phyloP scores from a whole-genome alignment of 352 stramenopile species.

The Phytophthora sp. region DNA sequence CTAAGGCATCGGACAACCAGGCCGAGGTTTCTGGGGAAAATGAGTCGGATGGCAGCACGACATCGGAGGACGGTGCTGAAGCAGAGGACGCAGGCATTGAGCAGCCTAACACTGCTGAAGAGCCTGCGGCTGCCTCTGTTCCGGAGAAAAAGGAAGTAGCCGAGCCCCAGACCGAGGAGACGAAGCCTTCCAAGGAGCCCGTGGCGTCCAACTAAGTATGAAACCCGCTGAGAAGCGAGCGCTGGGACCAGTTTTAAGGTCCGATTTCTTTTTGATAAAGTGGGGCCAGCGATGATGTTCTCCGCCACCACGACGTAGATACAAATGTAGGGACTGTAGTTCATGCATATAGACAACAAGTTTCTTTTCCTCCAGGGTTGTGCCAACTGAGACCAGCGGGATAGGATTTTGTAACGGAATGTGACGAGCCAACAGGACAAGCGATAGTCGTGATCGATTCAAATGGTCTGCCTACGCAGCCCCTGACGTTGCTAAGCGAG shows the following conservation, averaged over 20 bases:
- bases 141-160: conserved; percentile 26
- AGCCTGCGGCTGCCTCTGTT: conserved; percentile 6
- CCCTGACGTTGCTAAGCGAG: conserved; percentile 12
- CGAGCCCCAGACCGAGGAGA: conserved; percentile 17
- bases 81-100: conserved; percentile 23
- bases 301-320: conserved; percentile 25
- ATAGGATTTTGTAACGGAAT: conserved; percentile 16
- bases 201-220: conserved; percentile 35
- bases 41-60: conserved; percentile 35
- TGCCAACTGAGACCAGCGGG: not conserved
- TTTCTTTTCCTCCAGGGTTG: not conserved
- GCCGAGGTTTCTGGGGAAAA: conserved; percentile 18
- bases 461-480: conserved; percentile 12
- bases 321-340: conserved; percentile 23
- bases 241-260: conserved; percentile 13
- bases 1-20: conserved; percentile 8
- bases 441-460: not conserved
- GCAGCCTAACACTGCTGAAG: conserved; percentile 21
- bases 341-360: conserved; percentile 32
- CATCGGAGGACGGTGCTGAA: conserved; percentile 32
- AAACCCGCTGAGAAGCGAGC: conserved; percentile 19
- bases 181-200: conserved; percentile 7
- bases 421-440: conserved; percentile 12
- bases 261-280: conserved; percentile 22
- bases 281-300: not conserved